Base-by-base conservation (phyloP, 2,329 filamentous ascomycete genomes). In the Uncinocarpus reesii region DNA sequence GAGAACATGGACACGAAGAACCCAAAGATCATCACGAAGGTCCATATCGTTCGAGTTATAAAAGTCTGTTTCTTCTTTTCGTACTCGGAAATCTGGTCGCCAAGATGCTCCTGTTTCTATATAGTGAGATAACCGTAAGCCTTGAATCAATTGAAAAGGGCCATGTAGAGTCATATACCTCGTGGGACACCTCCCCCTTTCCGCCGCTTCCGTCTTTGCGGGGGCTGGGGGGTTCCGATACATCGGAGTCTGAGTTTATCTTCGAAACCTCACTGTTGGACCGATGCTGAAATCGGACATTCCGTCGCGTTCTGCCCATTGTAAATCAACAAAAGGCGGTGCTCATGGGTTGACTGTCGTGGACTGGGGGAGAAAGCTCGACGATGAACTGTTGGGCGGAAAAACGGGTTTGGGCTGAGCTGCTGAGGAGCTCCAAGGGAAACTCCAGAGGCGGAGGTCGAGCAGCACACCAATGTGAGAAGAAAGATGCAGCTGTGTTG, bases 61-160 rank as follows among this genome's bases (percentile, higher is more conserved):
- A 98, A 96, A 66, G 92, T 95, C 67, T 88, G 84, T 73, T 94
- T 95, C 71, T 98, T 98, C 79, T 96, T 96, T 65, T 96, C 88
- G 66, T 93, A 95, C 53, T 95, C 92, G 57, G 79, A 77, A 51
- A 71, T 20, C 13, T 40, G 32, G 34, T 16, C 15, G 8, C 16
- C 40, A 13, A 40, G 32, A 48, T 47, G 23, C 34, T 42, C 36
- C 38, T 47, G 28, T 40, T 16, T 42, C 41, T 46, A 15, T n/a
- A 31, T 16, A 49, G 26, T 11, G 3, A 34, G 21, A 20, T 21
- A 7, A 7, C 32, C 21, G 46, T 55, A 42, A 52, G 43, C 24
- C 32, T 23, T 20, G 20, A 41, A 20, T 29, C 37, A 16, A 26
- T 16, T 8, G 28, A 37, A 23, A 18, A 13, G 7, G 43, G 43